These are phyloP conservation scores for Boletus pseudo-olivaceus DNA, from an alignment of 768 basidiomycete genomes.

Conservation along the genomic window DNA sequence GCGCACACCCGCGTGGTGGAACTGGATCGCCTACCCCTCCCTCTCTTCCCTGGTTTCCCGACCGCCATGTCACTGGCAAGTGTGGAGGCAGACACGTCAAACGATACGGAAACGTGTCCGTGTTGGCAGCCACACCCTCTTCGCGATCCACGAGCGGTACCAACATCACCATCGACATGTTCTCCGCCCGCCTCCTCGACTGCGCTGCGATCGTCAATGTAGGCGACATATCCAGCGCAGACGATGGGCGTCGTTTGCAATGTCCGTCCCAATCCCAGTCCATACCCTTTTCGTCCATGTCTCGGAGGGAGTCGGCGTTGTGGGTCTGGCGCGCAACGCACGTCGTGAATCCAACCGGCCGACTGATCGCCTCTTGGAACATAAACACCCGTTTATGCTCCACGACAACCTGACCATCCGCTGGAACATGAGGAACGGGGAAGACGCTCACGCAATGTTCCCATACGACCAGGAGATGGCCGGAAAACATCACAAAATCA, in stretches of 20 bases:
- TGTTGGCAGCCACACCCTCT: not conserved
- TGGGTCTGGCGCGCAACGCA: conserved; percentile 13
- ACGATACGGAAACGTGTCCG: conserved; percentile 19
- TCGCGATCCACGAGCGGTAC: conserved; percentile 14
- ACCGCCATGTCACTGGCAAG: not conserved
- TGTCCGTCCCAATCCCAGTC: not conserved
- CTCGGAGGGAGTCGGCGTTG: not conserved
- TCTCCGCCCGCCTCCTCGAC: conserved; percentile 5
- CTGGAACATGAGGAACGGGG: conserved; percentile 20
- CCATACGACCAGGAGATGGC: conserved; percentile 27
- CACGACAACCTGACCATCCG: conserved; percentile 17
- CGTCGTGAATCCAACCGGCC: conserved; percentile 28
- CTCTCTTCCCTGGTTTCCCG: not conserved
- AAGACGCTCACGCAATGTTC: conserved; percentile 28
- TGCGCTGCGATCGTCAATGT: conserved; percentile 28
- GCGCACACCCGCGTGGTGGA: conserved; percentile 9
- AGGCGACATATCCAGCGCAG: not conserved
- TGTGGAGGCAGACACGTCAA: conserved; percentile 16
- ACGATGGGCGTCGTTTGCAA: not conserved
- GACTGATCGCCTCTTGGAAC: conserved; percentile 22
- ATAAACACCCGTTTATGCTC: conserved; percentile 26
- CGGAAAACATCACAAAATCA: conserved; percentile 23
- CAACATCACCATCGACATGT: conserved; percentile 25
- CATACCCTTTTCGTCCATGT: not conserved
- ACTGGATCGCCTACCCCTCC: not conserved